Conservation (phyloP, 331 rosid genomes). For the Arachis monticola region DNA sequence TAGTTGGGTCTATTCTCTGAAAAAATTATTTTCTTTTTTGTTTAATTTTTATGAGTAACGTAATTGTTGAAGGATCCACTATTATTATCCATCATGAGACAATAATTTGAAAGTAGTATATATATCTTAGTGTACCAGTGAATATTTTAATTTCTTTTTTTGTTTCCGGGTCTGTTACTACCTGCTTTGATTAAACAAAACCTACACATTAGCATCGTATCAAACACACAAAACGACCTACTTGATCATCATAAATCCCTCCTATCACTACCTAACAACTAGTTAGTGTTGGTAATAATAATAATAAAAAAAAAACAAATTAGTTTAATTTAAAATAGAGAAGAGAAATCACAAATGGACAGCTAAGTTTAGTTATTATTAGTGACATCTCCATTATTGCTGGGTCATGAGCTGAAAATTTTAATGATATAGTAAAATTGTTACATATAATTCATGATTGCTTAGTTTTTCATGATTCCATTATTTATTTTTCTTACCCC, state of each 20-base stretch:
- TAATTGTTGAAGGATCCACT: too few species aligned
- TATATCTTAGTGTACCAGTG: not conserved
- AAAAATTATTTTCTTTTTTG: too few species aligned
- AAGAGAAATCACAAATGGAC: not conserved
- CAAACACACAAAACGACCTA: not conserved
- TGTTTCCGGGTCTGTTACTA: not conserved
- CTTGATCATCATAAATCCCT: constrained; percentile 4
- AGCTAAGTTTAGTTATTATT: not conserved
- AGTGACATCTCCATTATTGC: constrained; percentile 25
- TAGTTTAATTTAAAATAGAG: not conserved
- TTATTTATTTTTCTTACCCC: constrained; percentile 36
- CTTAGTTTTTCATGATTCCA: constrained; percentile 31
- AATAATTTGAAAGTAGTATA: not conserved
- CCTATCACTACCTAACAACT: constrained; percentile 18
- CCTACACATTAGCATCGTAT: not conserved
- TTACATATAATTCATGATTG: not conserved
- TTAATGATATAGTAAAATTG: not conserved
- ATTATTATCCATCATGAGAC: not conserved
- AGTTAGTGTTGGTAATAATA: not conserved
- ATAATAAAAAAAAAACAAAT: not conserved
- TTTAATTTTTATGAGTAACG: too few species aligned
- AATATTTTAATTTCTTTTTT: not conserved
- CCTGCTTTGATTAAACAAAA: not conserved
- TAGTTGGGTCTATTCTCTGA: too few species aligned
- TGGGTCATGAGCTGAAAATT: constrained; percentile 17